These are phyloP conservation scores for Candida tunisiensis DNA, from an alignment of 1,139 yeast genomes.

Conservation along the genomic window DNA sequence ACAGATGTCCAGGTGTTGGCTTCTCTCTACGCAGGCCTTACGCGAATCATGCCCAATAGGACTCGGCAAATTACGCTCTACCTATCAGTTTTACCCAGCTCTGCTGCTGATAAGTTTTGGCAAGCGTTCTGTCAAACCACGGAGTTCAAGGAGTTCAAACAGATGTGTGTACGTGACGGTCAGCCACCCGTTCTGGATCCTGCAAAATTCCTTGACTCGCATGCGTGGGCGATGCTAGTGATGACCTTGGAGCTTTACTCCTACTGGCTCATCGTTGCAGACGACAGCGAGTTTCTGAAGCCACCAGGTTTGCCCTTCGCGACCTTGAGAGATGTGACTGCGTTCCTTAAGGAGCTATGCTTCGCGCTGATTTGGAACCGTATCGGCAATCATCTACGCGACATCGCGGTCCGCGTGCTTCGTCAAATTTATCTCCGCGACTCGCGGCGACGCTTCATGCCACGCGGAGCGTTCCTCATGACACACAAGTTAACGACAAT, in stretches of 20 bases:
- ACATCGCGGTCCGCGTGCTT: constrained; percentile 26
- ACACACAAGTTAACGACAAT: constrained; percentile 10
- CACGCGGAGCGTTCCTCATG: constrained; percentile 40
- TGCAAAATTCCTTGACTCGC: too few relatives aligned
- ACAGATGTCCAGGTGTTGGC: constrained; percentile 6
- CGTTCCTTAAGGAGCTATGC: constrained; percentile 37
- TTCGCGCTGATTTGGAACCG: constrained; percentile 34
- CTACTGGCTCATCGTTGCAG: constrained; percentile 45
- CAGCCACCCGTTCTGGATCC: too few relatives aligned
- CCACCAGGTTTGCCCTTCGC: constrained; percentile 24
- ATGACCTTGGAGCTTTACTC: constrained; percentile 35
- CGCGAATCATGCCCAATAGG: constrained; percentile 9
- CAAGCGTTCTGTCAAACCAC: background rate
- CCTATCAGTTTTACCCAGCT: constrained; percentile 9
- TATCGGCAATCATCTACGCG: constrained; percentile 2
- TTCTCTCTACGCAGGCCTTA: constrained; percentile 8
- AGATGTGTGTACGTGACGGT: too few relatives aligned
- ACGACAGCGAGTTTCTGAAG: constrained; percentile 39
- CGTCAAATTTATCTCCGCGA: constrained; percentile 59
- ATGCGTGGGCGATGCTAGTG: constrained; percentile 12
- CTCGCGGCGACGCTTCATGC: constrained; percentile 41
- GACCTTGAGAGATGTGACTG: constrained; percentile 30
- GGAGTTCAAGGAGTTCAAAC: background rate
- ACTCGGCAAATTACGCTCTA: constrained; percentile 11
- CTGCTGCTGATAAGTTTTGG: background rate